These are phyloP conservation scores for Tricholoma terreum DNA, from an alignment of 768 basidiomycete species.

Conservation along the genomic window DNA sequence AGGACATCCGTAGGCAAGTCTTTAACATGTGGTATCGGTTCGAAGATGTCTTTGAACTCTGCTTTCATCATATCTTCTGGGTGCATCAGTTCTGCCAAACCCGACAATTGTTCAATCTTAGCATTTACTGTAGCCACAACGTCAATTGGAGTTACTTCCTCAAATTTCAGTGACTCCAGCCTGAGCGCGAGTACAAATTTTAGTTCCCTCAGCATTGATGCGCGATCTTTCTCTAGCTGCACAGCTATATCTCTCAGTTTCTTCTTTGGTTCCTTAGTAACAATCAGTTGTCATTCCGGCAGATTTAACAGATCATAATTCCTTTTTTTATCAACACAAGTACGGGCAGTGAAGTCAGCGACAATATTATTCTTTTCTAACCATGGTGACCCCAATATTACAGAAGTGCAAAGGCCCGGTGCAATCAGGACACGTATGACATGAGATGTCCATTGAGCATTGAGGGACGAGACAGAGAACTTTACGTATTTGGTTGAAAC, in stretches of 20 bases:
- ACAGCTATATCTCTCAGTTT: too few relatives aligned
- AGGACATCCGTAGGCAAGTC: background rate
- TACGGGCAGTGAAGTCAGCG: conserved; percentile 21
- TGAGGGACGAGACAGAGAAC: background rate
- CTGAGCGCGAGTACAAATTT: background rate
- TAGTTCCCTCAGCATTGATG: background rate
- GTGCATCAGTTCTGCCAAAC: background rate
- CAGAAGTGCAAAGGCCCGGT: background rate
- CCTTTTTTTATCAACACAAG: conserved; percentile 12
- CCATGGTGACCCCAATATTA: conserved; percentile 22
- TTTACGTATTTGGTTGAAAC: background rate
- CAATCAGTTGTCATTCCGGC: background rate
- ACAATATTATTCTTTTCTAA: conserved; percentile 32
- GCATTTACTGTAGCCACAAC: background rate
- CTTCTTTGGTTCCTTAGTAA: background rate
- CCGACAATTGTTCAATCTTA: background rate
- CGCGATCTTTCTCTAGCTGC: background rate
- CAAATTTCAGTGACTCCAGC: background rate
- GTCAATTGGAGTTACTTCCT: background rate
- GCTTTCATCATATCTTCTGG: conserved; percentile 3
- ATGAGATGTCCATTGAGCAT: background rate
- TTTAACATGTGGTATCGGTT: conserved; percentile 17
- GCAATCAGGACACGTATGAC: background rate
- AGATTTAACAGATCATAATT: conserved; percentile 1
- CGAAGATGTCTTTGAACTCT: conserved; percentile 22